Base-by-base conservation (phyloP, 345 rosid genomes). In the Capsella bursapastoris region DNA sequence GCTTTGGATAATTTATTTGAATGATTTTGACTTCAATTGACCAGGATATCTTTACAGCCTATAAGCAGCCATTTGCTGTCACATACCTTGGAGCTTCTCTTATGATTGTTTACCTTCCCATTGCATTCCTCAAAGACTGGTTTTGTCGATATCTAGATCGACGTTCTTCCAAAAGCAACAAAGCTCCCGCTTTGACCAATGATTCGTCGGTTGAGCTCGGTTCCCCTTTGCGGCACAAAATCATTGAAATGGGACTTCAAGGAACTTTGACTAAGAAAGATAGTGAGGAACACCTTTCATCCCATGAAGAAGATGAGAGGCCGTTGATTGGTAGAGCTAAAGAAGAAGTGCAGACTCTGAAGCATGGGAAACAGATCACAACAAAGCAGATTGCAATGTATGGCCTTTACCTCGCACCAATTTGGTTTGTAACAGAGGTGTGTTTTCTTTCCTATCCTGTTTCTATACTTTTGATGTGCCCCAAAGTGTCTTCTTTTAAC, bases 341-440 rank as follows among this genome's bases (percentile, higher is more conserved):
- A 82, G 97, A 92, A 57, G 92, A 86, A 62, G 35, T 63, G 7
- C 85, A 80, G 65, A 67, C 69, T 7, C 52, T 63, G 76, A 89
- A 81, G 74, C 86, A 79, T 43, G 82, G 77, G 44, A 90, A 82
- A 78, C 85, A 72, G 80, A 82, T 86, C 68, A 82, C 93, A 1
- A 70, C 86, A 1, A 85, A 82, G 76, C 91, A 96, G 84, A 84
- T 92, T 74, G 98, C 94, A 11, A 76, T 70, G 35, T 85, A 81
- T 38, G 97, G 98, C 15, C 89, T 90, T 84, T 96, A 92, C 80
- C 82, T 96, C 58, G 98, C 99, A n/a, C 99, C 99, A 5, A 83
- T 96, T 70, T 96, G 99, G 99, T 96, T 96, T 83, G 76, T 96
- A 38, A 96, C 99, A 31, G 99, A 96, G 97, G 99, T 96, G 76